These are phyloP conservation scores for Cryptomeria japonica DNA, from an alignment of 75 land plant species.

Conservation along the genomic window DNA sequence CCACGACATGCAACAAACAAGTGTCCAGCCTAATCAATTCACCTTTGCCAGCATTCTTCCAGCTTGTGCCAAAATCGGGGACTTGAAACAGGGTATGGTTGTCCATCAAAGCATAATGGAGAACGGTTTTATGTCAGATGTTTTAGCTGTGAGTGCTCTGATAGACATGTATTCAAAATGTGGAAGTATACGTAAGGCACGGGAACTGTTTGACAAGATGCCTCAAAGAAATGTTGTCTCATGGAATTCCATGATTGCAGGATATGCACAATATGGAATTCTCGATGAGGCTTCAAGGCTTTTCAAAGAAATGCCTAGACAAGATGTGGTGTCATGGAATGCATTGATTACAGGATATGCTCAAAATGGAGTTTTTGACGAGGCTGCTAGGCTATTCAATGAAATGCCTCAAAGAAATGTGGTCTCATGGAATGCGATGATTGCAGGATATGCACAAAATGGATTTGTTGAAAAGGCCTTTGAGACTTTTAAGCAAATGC, in stretches of 20 bases:
- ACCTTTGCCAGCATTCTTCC: neutral
- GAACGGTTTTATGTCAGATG: neutral
- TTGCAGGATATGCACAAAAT: slow-evolving; percentile 35
- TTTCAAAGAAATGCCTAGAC: slow-evolving; percentile 39
- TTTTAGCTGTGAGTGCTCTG: slow-evolving; percentile 11
- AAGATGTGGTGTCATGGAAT: slow-evolving; percentile 51
- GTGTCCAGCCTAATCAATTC: neutral
- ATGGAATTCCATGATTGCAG: slow-evolving; percentile 54
- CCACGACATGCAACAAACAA: slow-evolving; percentile 4
- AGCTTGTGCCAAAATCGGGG: neutral
- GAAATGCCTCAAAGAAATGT: slow-evolving; percentile 22
- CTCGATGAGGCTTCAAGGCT: slow-evolving; percentile 21
- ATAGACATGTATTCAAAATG: slow-evolving; percentile 44
- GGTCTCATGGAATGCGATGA: slow-evolving; percentile 57
- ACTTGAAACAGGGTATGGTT: neutral
- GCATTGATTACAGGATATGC: slow-evolving; percentile 9
- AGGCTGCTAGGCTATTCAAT: slow-evolving; percentile 40
- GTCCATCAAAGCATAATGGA: neutral
- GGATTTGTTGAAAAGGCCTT: slow-evolving; percentile 34
- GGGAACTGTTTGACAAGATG: slow-evolving; percentile 42
- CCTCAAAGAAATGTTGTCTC: slow-evolving; percentile 21
- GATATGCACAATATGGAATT: slow-evolving; percentile 32
- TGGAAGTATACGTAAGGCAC: slow-evolving; percentile 26
- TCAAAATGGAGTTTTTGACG: neutral
- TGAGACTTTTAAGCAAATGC: slow-evolving; percentile 37